Conservation (phyloP, 768 basidiomycete species). For the button mushroom (Agaricus bisporus) region DNA sequence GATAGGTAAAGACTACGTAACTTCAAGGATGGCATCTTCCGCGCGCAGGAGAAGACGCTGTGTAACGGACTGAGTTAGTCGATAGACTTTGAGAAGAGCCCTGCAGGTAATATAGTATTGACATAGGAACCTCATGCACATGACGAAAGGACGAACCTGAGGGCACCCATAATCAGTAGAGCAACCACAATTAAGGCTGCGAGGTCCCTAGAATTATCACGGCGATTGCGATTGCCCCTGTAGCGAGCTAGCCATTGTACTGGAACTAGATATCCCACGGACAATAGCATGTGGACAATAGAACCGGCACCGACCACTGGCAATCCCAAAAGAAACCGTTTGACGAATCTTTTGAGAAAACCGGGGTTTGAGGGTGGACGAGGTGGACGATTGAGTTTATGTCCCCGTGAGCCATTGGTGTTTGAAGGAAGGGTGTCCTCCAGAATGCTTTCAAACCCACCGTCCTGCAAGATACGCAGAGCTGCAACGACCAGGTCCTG, state of each 20-base stretch:
- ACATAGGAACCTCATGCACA: neutral
- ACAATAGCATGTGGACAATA: slow-evolving; percentile 63
- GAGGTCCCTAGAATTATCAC: slow-evolving; percentile 54
- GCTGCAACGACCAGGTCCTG: slow-evolving; percentile 59
- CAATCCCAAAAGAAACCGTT: slow-evolving; percentile 71
- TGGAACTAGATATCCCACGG: slow-evolving; percentile 58
- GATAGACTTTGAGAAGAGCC: slow-evolving; percentile 66
- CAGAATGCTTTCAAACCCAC: slow-evolving; percentile 36
- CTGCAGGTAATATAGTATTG: slow-evolving; percentile 27
- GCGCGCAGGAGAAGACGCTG: slow-evolving; percentile 62
- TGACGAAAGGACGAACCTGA: slow-evolving; percentile 38
- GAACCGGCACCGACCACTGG: slow-evolving; percentile 76
- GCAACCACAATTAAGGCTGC: slow-evolving; percentile 60
- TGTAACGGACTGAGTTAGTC: slow-evolving; percentile 50
- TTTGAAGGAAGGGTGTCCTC: slow-evolving; percentile 24
- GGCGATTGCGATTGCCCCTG: slow-evolving; percentile 46
- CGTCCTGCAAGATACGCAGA: slow-evolving; percentile 55
- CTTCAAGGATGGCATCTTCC: slow-evolving; percentile 78
- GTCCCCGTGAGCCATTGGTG: slow-evolving; percentile 11
- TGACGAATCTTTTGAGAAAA: slow-evolving; percentile 49
- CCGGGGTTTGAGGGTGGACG: slow-evolving; percentile 29
- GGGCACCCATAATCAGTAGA: slow-evolving; percentile 55
- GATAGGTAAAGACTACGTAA: slow-evolving; percentile 26
- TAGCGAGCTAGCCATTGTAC: slow-evolving; percentile 67
- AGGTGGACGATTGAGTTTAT: slow-evolving; percentile 13